Percentiles rank a stretch among this genome's conserved stretches.
These are phyloP conservation scores for Colletotrichum gloeosporioides DNA, from an alignment of 2,329 filamentous ascomycete genomes.

Conservation along the genomic window DNA sequence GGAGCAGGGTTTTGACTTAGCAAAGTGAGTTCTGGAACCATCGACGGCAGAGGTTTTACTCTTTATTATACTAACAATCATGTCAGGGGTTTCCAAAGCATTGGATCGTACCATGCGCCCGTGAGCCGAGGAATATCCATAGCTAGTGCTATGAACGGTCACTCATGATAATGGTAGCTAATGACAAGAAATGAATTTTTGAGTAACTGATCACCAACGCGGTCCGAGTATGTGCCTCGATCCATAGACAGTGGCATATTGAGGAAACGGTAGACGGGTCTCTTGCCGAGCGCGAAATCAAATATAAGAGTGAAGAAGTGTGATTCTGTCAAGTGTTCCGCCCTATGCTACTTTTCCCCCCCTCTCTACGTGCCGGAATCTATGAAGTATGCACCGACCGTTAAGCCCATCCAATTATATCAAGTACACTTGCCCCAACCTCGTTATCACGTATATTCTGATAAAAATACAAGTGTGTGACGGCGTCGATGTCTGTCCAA, in stretches of 20 bases:
- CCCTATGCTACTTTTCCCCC: neutral
- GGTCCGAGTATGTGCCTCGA: neutral
- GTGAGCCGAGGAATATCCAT: conserved; percentile 52
- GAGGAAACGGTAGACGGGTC: neutral
- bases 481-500: neutral
- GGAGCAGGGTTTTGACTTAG: conserved; percentile 62
- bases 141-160: conserved; percentile 42
- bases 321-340: neutral
- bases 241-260: neutral
- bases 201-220: neutral
- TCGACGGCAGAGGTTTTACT: neutral
- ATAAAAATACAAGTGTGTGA: neutral
- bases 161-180: neutral
- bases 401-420: conserved; percentile 3
- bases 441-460: neutral
- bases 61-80: conserved; percentile 30
- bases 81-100: conserved; percentile 67
- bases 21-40: conserved; percentile 51
- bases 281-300: neutral
- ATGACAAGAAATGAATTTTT: neutral
- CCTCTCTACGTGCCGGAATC: neutral
- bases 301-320: conserved; percentile 13
- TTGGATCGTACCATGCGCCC: conserved; percentile 66
- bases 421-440: neutral
- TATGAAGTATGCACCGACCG: conserved; percentile 1